Conservation (phyloP, 2,329 filamentous ascomycete genomes). For the Hypoxylon sp. region DNA sequence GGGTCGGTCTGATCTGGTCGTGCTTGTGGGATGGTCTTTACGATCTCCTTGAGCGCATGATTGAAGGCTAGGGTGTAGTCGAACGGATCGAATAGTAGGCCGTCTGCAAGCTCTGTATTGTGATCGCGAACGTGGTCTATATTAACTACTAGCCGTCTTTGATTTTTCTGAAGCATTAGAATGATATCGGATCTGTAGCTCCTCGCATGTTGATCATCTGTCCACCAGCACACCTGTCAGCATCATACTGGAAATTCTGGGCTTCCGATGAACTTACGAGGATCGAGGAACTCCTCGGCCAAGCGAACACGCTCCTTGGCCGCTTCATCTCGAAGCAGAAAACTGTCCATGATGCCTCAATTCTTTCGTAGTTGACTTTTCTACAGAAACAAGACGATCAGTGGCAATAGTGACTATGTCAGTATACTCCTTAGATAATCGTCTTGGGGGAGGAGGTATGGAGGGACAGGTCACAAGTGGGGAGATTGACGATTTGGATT, state of each 20-base stretch:
- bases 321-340: constrained; percentile 86
- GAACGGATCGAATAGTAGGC: constrained; percentile 87
- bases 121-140: constrained; percentile 94
- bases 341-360: constrained; percentile 73
- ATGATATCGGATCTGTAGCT: constrained; percentile 94
- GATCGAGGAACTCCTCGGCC: constrained; percentile 94
- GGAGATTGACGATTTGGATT: constrained; percentile 17
- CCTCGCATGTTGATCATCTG: constrained; percentile 68
- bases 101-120: constrained; percentile 83
- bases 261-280: constrained; percentile 71
- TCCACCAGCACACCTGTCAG: constrained; percentile 8
- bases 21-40: constrained; percentile 82
- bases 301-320: constrained; percentile 86
- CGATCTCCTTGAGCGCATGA: constrained; percentile 87
- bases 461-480: constrained; percentile 13
- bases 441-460: not conserved
- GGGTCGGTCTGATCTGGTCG: constrained; percentile 81
- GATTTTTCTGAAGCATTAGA: constrained; percentile 77
- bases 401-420: not conserved
- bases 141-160: constrained; percentile 77
- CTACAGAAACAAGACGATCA: not conserved
- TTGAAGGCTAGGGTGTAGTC: constrained; percentile 92
- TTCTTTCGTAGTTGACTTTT: constrained; percentile 12
- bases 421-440: constrained; percentile 3
- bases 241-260: constrained; percentile 15